Base-by-base conservation (phyloP, 164 flowering plant species). In the Umbellularia californica region DNA sequence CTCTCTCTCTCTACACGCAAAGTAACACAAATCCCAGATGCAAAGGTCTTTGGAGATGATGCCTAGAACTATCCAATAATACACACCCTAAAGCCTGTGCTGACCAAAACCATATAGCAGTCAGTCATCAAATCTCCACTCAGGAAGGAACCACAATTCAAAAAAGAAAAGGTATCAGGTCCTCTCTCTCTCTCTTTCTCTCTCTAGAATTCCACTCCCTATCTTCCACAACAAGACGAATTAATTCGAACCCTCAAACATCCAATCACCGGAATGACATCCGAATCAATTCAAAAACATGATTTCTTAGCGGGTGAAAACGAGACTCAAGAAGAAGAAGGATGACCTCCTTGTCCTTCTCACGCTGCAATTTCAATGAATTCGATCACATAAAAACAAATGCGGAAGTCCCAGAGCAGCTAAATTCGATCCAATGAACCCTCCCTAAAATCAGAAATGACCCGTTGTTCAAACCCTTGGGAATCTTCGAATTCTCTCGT, bases 391-490 rank as follows among this genome's bases (percentile, higher is more conserved):
- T 13, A 50, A 17, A 28, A 23, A 2, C 50, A 70, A 28, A 25
- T 60, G 47, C 27, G 12, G n/a, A 77, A 73, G 72, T 77, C 35
- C 15, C 47, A 17, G 20, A 68, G 62, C 68, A 72, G 64, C 79
- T 67, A n/a, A 58, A 77, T 41, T 28, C 75, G 47, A 47, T 58
- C 30, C 14, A 50, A 72, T 15, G 41, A 73, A 73, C 64, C 70
- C 79, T 5, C 9, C 74, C 65, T 70, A 62, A 12, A 23, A n/a
- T 30, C 52, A 28, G 58, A 3, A 51, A 55, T 66, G 58, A 23
- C 14, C 23, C 64, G 5, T n/a, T 30, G 35, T 30, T 55, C n/a
- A 15, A 55, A 15, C 60, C 60, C 60, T 15, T 55, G 60, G 60
- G 22, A 67, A 55, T 33, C 28, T 28, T 47, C 35, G 10, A 63